Evolutionary conservation across 2,329 filamentous ascomycete species (phyloP).

Genomic region (Teratosphaeria epicoccoides): DNA sequence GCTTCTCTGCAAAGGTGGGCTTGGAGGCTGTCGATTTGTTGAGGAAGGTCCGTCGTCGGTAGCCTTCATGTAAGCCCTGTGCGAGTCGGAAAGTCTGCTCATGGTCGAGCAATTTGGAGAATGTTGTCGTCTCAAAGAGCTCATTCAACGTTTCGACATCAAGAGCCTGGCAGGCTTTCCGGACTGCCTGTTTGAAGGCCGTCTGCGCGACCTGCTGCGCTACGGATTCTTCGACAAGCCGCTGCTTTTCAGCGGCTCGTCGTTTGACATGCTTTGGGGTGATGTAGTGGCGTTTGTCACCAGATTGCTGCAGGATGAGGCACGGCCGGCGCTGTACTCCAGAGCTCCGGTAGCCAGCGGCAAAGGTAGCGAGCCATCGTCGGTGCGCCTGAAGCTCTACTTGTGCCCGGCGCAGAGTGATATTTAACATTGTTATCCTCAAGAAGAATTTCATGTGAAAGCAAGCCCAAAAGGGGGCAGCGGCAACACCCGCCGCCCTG

Average conservation of each 20-base stretch:
- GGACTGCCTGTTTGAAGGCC: not conserved
- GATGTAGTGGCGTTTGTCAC: not conserved
- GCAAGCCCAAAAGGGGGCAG: not conserved
- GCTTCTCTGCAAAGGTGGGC: not conserved
- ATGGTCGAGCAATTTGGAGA: constrained; percentile 7
- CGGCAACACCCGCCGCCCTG: not conserved
- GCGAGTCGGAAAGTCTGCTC: constrained; percentile 1
- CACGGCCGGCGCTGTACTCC: not conserved
- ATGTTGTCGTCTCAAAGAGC: constrained; percentile 10
- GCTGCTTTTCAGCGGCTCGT: not conserved
- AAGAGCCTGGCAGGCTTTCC: not conserved
- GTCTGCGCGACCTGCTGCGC: not conserved
- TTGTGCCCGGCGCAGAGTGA: constrained; percentile 10
- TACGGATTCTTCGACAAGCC: not conserved
- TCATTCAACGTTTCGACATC: constrained; percentile 12
- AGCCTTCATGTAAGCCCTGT: constrained; percentile 5
- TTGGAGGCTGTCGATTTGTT: not conserved
- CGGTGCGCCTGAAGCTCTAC: constrained; percentile 12
- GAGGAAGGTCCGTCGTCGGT: constrained; percentile 1
- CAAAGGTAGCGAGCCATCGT: not conserved
- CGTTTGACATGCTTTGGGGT: not conserved
- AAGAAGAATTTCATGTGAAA: constrained; percentile 1
- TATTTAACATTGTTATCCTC: constrained; percentile 8
- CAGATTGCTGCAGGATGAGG: not conserved
- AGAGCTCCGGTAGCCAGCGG: not conserved